Conservation (phyloP, 805 yeast species). For the Kluyveromyces wickerhamii region DNA sequence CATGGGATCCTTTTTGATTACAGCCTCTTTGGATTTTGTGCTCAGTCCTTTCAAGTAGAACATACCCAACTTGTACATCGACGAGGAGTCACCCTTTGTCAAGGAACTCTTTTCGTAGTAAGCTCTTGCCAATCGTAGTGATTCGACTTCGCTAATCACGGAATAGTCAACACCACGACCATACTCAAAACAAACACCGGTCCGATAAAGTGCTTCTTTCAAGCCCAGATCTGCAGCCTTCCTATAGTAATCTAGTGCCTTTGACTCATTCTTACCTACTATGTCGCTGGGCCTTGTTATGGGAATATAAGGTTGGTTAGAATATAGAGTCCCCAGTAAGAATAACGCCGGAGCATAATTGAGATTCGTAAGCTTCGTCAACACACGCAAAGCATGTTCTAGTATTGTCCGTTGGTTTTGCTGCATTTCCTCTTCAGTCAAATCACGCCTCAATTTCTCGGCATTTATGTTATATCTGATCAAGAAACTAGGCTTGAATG, state of each 20-base stretch:
- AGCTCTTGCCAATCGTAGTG: conserved; percentile 38
- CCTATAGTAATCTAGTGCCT: conserved; percentile 53
- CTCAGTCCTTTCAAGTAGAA: conserved; percentile 45
- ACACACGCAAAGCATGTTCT: conserved; percentile 48
- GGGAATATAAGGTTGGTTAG: conserved; percentile 40
- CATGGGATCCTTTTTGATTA: conserved; percentile 21
- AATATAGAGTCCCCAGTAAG: conserved; percentile 54
- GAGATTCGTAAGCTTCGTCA: conserved; percentile 45
- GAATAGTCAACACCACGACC: conserved; percentile 36
- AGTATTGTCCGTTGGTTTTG: conserved; percentile 49
- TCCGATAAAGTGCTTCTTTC: conserved; percentile 55
- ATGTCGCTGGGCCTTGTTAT: conserved; percentile 38
- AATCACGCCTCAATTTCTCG: conserved; percentile 32
- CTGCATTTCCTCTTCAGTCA: conserved; percentile 36
- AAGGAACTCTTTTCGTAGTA: conserved; percentile 56
- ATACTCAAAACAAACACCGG: conserved; percentile 60
- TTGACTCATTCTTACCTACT: conserved; percentile 46
- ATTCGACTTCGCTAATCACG: conserved; percentile 24
- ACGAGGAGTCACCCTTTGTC: conserved; percentile 47
- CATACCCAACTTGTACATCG: conserved; percentile 72
- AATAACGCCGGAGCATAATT: conserved; percentile 49
- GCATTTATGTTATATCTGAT: conserved; percentile 42
- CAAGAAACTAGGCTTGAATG: conserved; percentile 36
- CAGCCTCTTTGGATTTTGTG: conserved; percentile 24
- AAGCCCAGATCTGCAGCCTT: conserved; percentile 53